Evolutionary conservation across 768 basidiomycete species (phyloP).

Genomic region (Suillus cothurnatus): DNA sequence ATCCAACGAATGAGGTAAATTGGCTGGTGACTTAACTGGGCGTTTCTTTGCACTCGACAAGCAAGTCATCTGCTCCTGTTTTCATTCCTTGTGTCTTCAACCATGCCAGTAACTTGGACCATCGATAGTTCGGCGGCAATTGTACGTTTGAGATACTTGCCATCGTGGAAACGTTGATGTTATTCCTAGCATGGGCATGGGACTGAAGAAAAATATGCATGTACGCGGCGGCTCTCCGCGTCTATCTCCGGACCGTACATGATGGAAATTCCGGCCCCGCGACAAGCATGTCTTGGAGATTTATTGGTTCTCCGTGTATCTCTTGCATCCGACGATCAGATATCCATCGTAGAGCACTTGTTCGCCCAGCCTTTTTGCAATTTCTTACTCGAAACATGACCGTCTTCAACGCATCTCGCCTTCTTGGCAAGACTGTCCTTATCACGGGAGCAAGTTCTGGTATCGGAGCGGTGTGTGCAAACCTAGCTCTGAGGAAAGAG

Average conservation of each 20-base stretch:
- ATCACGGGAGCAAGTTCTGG: conserved; percentile 90
- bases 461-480: conserved; percentile 75
- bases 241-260: conserved; percentile 7
- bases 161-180: background rate
- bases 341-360: conserved; percentile 4
- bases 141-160: conserved; percentile 12
- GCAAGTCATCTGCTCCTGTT: conserved; percentile 35
- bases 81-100: conserved; percentile 50
- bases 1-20: background rate
- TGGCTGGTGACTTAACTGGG: conserved; percentile 28
- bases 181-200: conserved; percentile 12
- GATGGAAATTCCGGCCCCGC: conserved; percentile 6
- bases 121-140: conserved; percentile 27
- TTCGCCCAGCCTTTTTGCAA: background rate
- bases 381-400: conserved; percentile 53
- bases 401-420: conserved; percentile 76
- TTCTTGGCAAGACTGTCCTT: conserved; percentile 84
- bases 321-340: background rate
- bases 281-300: conserved; percentile 5
- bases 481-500: background rate
- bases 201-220: background rate
- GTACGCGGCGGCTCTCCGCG: conserved; percentile 16
- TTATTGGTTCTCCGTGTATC: conserved; percentile 5
- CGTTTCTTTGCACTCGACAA: conserved; percentile 53
- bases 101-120: conserved; percentile 57